phyloP scores from a whole-genome alignment of 495 filamentous ascomycete species.

The Aspergillus carlsbadensis region DNA sequence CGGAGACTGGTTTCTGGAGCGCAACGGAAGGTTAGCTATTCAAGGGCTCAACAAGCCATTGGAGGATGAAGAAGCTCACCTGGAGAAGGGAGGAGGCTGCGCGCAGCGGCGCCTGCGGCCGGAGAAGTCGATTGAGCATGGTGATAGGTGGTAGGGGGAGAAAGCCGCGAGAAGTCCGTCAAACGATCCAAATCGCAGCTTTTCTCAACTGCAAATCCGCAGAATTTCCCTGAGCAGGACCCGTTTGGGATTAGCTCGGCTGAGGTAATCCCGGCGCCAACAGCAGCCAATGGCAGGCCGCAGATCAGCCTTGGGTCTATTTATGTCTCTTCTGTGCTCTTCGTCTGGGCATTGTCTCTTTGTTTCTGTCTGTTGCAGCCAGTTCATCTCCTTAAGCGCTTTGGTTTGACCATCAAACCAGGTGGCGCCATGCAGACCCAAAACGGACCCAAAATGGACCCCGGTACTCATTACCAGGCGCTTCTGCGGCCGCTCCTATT shows the following conservation, averaged over 20 bases:
- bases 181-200: constrained; percentile 34
- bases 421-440: neutral
- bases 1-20: constrained; percentile 40
- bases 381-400: constrained; percentile 9
- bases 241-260: constrained; percentile 28
- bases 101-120: constrained; percentile 53
- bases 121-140: constrained; percentile 51
- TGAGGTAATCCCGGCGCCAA: constrained; percentile 32
- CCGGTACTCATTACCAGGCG: constrained; percentile 4
- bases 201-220: constrained; percentile 34
- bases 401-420: neutral
- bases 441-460: constrained; percentile 2
- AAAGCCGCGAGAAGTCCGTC: constrained; percentile 16
- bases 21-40: constrained; percentile 24
- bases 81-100: constrained; percentile 34
- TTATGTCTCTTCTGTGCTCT: neutral
- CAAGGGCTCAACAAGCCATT: neutral
- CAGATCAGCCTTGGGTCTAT: constrained; percentile 24
- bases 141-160: constrained; percentile 27
- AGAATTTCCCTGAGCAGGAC: constrained; percentile 19
- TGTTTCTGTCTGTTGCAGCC: neutral
- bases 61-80: constrained; percentile 23
- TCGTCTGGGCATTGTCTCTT: neutral
- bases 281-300: constrained; percentile 31
- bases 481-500: constrained; percentile 17